Percentiles rank a stretch among this genome's conserved stretches.
Evolutionary conservation across 176 grass and related monocot species (phyloP).

Genomic region (Paspalum notatum): DNA sequence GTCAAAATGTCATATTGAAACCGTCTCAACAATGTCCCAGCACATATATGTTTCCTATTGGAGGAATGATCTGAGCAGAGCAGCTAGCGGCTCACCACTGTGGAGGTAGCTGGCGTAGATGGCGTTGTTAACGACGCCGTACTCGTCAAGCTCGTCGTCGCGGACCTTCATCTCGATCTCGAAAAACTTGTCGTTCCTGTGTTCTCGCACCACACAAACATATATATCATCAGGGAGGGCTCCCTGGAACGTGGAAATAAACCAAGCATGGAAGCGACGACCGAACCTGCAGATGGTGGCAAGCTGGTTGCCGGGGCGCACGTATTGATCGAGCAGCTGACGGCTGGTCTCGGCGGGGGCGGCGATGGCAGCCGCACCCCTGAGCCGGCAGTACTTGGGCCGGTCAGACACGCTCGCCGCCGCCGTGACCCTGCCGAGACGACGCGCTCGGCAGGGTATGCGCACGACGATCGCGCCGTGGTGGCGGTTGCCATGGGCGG

Average conservation of each 20-base stretch:
- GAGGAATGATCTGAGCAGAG: too few species aligned
- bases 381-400: slow-evolving; percentile 19
- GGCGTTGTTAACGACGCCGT: slow-evolving; percentile 80
- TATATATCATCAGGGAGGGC: neutral
- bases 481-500: neutral
- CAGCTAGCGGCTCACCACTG: slow-evolving; percentile 11
- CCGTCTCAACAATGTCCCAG: too few species aligned
- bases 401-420: neutral
- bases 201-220: neutral
- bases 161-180: slow-evolving; percentile 60
- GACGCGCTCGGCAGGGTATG: neutral
- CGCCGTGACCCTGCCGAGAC: neutral
- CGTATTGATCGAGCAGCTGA: neutral
- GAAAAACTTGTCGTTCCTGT: slow-evolving; percentile 57
- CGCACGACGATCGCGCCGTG: neutral
- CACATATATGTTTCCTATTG: too few species aligned
- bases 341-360: neutral
- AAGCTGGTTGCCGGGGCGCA: neutral
- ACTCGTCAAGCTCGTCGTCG: slow-evolving; percentile 80
- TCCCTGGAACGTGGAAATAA: neutral
- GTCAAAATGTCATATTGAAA: too few species aligned
- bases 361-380: neutral
- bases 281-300: neutral
- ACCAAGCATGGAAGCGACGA: neutral
- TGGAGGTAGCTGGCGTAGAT: slow-evolving; percentile 79